Percentiles rank a stretch among this genome's conserved stretches.
These are phyloP conservation scores for Rehmannia glutinosa DNA, from an alignment of 257 asterid species.

Conservation along the genomic window DNA sequence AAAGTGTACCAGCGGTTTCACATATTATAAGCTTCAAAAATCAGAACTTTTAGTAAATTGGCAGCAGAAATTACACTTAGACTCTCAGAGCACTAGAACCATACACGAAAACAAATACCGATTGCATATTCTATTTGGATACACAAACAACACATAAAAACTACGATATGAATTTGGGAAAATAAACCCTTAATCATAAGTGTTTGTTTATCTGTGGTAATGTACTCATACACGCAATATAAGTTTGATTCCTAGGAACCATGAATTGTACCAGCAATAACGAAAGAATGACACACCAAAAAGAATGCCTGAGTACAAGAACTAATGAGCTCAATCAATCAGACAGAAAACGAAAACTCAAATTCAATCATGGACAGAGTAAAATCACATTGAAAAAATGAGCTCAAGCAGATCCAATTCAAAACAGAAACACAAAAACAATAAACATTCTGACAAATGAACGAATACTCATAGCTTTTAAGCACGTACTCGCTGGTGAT, in stretches of 20 bases:
- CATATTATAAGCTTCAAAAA: neutral
- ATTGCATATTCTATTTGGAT: too few relatives aligned
- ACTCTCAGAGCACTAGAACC: neutral
- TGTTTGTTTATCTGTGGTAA: neutral
- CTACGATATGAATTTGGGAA: too few relatives aligned
- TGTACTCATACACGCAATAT: neutral
- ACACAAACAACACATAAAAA: too few relatives aligned
- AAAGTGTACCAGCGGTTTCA: neutral
- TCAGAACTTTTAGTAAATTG: neutral
- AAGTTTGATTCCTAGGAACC: neutral
- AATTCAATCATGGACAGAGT: neutral
- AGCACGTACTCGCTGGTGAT: slow-evolving; percentile 66
- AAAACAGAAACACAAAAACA: neutral
- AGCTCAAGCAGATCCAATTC: neutral
- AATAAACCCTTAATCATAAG: too few relatives aligned
- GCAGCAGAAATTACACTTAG: neutral
- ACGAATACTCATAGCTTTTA: neutral
- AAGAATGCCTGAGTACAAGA: neutral
- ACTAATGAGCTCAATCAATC: neutral
- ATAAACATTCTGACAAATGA: neutral
- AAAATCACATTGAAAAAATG: neutral
- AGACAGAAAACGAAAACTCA: neutral
- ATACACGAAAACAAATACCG: neutral
- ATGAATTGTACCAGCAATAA: neutral
- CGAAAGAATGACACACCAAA: neutral